Evolutionary conservation across 2,329 filamentous ascomycete genomes (phyloP), one percentile per base, ranked within the genome.

Genomic region (Phyllosticta citribraziliensis): DNA sequence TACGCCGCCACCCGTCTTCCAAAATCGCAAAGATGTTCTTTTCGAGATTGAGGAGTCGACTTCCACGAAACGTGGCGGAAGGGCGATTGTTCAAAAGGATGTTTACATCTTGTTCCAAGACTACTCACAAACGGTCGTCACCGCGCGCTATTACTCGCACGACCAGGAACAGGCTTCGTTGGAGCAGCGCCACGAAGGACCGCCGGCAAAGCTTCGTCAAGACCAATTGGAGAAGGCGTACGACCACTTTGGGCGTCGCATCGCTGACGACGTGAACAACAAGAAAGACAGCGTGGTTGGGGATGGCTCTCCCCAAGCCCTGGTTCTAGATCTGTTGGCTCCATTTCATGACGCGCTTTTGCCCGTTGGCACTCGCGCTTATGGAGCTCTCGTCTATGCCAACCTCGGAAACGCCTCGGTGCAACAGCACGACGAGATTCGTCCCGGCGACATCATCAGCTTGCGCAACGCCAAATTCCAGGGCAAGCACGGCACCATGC

Each of bases 401-500:
- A 99, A 99, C 72, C 83, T 97, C 62, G 94, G 90, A 69, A 99
- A 99, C 71, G 93, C 94, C 2, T 91, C 89, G 6, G 93, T 91
- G 3, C 86, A 89, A 69, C 89, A 95, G 67, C 87, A 88, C 68
- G 94, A 97, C 70, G 91, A 97, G 76, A 99, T 99, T 67, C 86
- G 94, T 0, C 82, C 91, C 0, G 94, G 94, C 56, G 94, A 99
- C 70, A 91, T 99, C 64, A 84, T 99, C 61, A 92, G 88, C 17
- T 87, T 99, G 70, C 89, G 94, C 67, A 97, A 97, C 68, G 89
- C 92, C 50, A 89, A 87, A 66, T 97, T 99, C 77, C 91, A 97
- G 74, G 94, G 94, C 63, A 96, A 97, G 74, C 90, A 93, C 67
- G 94, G 94, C 1, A 84, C 91, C 4, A 92, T 99, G 88, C 92